Evolutionary conservation across 768 basidiomycete species (phyloP).

Genomic region (Lentinula lateritia): DNA sequence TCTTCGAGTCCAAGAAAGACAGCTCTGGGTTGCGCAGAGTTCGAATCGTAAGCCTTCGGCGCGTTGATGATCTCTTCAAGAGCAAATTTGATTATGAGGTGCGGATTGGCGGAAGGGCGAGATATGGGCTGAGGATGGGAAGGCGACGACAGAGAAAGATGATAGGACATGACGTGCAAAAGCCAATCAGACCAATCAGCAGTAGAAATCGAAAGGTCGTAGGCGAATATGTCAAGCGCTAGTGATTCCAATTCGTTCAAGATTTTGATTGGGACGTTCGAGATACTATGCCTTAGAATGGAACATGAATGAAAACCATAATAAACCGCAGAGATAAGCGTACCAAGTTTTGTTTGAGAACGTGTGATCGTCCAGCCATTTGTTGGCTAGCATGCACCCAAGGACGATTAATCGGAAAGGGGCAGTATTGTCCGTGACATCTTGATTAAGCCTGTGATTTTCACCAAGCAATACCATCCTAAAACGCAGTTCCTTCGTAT

Average conservation of each 20-base stretch:
- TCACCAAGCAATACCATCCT: slow-evolving; percentile 59
- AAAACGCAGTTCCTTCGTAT: slow-evolving; percentile 57
- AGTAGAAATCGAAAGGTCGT: slow-evolving; percentile 64
- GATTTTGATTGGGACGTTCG: slow-evolving; percentile 63
- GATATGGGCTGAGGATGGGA: slow-evolving; percentile 70
- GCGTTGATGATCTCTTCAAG: slow-evolving; percentile 66
- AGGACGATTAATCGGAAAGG: slow-evolving; percentile 73
- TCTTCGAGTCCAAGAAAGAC: slow-evolving; percentile 72
- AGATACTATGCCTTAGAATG: slow-evolving; percentile 66
- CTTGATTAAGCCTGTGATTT: slow-evolving; percentile 34
- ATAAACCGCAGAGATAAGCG: slow-evolving; percentile 17
- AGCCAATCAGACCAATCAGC: slow-evolving; percentile 72
- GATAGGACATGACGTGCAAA: slow-evolving; percentile 56
- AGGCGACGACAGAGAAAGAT: slow-evolving; percentile 55
- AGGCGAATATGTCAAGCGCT: slow-evolving; percentile 62
- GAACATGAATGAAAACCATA: slow-evolving; percentile 5
- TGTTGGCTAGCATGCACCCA: slow-evolving; percentile 83
- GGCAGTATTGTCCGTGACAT: slow-evolving; percentile 49
- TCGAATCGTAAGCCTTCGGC: slow-evolving; percentile 25
- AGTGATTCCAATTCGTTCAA: slow-evolving; percentile 70
- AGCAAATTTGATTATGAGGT: slow-evolving; percentile 59
- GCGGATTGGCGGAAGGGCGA: slow-evolving; percentile 68
- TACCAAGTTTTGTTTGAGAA: slow-evolving; percentile 90
- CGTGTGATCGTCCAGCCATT: slow-evolving; percentile 86
- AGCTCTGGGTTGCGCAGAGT: slow-evolving; percentile 44